Conservation (phyloP, 2,329 filamentous ascomycete species). For the Beauveria bassiana region DNA sequence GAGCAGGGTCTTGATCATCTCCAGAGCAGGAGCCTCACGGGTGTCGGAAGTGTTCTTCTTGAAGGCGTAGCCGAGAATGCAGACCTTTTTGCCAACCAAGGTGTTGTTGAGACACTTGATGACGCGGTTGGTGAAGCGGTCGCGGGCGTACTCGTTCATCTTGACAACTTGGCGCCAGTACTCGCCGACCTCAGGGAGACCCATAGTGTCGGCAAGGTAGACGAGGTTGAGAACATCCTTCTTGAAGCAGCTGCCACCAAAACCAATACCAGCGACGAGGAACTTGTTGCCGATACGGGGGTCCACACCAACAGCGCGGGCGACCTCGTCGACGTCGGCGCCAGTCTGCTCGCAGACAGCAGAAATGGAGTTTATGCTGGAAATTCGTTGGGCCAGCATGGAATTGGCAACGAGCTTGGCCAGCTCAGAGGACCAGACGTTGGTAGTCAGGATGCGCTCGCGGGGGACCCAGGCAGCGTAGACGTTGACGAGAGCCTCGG, state of each 20-base stretch:
- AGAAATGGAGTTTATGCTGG: conserved; percentile 74
- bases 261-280: conserved; percentile 67
- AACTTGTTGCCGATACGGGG: conserved; percentile 65
- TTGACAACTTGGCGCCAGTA: conserved; percentile 69
- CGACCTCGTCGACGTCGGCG: conserved; percentile 67
- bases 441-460: conserved; percentile 61
- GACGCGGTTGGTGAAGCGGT: conserved; percentile 59
- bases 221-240: conserved; percentile 70
- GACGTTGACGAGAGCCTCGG: conserved; percentile 53
- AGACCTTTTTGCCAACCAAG: conserved; percentile 61
- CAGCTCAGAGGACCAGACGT: conserved; percentile 71
- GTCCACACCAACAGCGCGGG: conserved; percentile 60
- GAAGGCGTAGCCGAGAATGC: conserved; percentile 68
- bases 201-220: conserved; percentile 64
- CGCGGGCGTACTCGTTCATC: conserved; percentile 69
- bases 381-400: conserved; percentile 72
- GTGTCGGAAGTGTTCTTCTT: conserved; percentile 75
- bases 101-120: conserved; percentile 62
- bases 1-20: conserved; percentile 57
- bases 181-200: conserved; percentile 61
- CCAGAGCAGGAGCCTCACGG: conserved; percentile 61
- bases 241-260: conserved; percentile 74
- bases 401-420: conserved; percentile 74
- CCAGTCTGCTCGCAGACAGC: conserved; percentile 71
- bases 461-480: conserved; percentile 66